Conservation (phyloP, 768 basidiomycete genomes). For the Russula abietina region DNA sequence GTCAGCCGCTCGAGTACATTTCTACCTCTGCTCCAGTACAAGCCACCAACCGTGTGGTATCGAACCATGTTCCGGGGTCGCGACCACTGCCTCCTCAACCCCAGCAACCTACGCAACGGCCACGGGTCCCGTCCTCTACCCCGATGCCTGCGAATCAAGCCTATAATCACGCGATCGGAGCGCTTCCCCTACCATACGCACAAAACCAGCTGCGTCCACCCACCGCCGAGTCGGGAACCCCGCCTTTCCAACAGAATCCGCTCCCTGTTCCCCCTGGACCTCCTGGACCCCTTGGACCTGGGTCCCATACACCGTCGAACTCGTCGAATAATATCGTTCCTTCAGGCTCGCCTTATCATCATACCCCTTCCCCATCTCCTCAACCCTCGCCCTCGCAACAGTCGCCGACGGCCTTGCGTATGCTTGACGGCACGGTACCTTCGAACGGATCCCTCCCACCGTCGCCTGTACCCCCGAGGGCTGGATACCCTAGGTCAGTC, state of each 20-base stretch:
- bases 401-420: conserved; percentile 9
- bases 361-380: conserved; percentile 18
- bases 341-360: conserved; percentile 16
- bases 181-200: conserved; percentile 1
- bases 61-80: conserved; percentile 22
- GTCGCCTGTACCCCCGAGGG: conserved; percentile 13
- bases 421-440: conserved; percentile 11
- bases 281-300: conserved; percentile 23
- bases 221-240: conserved; percentile 1
- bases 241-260: conserved; percentile 16
- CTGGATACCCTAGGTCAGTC: conserved; percentile 24
- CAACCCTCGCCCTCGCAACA: conserved; percentile 18
- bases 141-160: conserved; percentile 11
- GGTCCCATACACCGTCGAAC: conserved; percentile 13
- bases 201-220: conserved; percentile 1
- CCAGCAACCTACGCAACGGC: conserved; percentile 12
- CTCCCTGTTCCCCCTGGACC: conserved; percentile 25
- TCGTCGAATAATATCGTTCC: not conserved
- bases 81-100: conserved; percentile 25
- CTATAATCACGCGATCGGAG: conserved; percentile 8
- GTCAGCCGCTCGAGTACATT: conserved; percentile 9
- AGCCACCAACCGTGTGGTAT: conserved; percentile 10
- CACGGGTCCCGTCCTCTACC: conserved; percentile 4
- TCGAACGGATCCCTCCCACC: conserved; percentile 24
- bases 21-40: conserved; percentile 13